phyloP scores from a whole-genome alignment of 129 eudicot genomes.

The Helichrysum umbraculigerum region DNA sequence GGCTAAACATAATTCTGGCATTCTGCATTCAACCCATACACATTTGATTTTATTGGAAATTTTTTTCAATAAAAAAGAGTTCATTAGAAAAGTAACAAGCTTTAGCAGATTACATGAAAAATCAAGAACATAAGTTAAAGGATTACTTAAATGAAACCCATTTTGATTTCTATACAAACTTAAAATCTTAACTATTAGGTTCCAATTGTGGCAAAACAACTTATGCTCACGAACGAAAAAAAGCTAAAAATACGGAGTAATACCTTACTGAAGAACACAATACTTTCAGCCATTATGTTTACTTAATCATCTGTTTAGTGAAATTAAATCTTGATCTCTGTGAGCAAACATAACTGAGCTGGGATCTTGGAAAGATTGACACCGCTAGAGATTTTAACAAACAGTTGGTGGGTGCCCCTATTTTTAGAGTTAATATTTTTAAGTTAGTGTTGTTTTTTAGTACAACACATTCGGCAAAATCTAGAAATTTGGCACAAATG shows the following conservation, averaged over 20 bases:
- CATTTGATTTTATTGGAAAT: too few species aligned
- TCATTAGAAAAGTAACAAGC: too few species aligned
- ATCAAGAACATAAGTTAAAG: too few species aligned
- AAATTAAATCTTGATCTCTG: slow-evolving; percentile 7
- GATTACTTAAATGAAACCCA: too few species aligned
- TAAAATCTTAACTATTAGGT: too few species aligned
- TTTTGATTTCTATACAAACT: too few species aligned
- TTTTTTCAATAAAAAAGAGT: too few species aligned
- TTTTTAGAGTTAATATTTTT: neutral
- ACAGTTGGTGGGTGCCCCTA: slow-evolving; percentile 15
- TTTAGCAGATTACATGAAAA: too few species aligned
- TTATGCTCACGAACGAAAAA: neutral
- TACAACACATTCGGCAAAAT: slow-evolving; percentile 14
- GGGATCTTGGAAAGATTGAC: slow-evolving; percentile 24
- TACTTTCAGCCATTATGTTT: slow-evolving; percentile 30
- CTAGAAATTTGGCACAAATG: slow-evolving; percentile 14
- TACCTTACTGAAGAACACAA: slow-evolving; percentile 32
- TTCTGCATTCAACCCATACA: too few species aligned
- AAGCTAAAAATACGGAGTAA: too few species aligned
- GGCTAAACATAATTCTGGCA: too few species aligned
- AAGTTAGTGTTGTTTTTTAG: slow-evolving; percentile 6
- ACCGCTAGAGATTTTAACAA: slow-evolving; percentile 9
- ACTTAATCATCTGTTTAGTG: slow-evolving; percentile 7
- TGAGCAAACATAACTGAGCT: slow-evolving; percentile 28
- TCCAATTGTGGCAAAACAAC: too few species aligned